Evolutionary conservation across 2,329 filamentous ascomycete species (phyloP).

Genomic region (Lasiodiplodia citricola): DNA sequence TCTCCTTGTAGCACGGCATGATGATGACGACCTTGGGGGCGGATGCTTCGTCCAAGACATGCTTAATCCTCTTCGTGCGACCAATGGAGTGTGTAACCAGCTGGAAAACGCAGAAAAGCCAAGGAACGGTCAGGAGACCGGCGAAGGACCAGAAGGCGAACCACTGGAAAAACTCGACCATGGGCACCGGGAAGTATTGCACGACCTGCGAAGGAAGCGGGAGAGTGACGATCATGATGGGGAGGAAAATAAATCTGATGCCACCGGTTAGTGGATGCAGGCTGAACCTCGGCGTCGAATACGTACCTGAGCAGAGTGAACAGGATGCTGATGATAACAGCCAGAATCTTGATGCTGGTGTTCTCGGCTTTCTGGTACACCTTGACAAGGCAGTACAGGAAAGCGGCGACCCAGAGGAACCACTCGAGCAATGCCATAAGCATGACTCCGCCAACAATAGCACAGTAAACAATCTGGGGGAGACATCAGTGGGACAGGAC

Average conservation of each 20-base stretch:
- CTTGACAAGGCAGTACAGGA: conserved; percentile 87
- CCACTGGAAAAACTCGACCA: conserved; percentile 82
- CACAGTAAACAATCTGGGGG: conserved; percentile 20
- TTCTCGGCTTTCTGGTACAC: conserved; percentile 89
- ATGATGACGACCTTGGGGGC: conserved; percentile 95
- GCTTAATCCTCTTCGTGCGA: conserved; percentile 79
- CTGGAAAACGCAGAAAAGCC: conserved; percentile 92
- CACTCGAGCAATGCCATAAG: conserved; percentile 86
- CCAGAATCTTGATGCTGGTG: conserved; percentile 79
- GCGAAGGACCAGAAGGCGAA: conserved; percentile 96
- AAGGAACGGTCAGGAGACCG: conserved; percentile 81
- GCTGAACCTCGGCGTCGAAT: background rate
- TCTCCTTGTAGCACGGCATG: conserved; percentile 96
- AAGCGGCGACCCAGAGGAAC: conserved; percentile 93
- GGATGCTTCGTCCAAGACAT: conserved; percentile 79
- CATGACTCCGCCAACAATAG: conserved; percentile 79
- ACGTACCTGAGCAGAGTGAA: conserved; percentile 57
- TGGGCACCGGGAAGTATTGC: conserved; percentile 69
- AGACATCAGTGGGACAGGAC: conserved; percentile 58
- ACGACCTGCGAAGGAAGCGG: conserved; percentile 77
- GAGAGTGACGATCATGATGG: conserved; percentile 91
- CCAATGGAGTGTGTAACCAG: conserved; percentile 87
- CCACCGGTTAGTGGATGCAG: conserved; percentile 30
- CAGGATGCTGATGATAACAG: conserved; percentile 73
- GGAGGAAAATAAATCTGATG: conserved; percentile 78